A percentile compares a stretch with the other conserved stretches of the same genome.
Evolutionary conservation across 129 eudicot genomes (phyloP).

Genomic region (Rutidosis leptorrhynchoides): DNA sequence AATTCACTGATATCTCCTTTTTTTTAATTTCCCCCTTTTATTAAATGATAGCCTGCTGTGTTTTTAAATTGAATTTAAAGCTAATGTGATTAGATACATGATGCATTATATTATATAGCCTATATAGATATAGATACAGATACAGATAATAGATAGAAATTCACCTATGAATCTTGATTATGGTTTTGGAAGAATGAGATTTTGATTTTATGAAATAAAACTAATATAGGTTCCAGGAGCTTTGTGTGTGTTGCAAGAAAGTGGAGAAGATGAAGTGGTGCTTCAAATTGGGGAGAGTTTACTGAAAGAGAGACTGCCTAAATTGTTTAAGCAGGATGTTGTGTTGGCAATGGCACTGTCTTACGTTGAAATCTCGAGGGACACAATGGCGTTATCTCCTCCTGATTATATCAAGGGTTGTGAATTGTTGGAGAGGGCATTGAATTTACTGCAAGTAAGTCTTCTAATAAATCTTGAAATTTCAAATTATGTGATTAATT

Average conservation of each 20-base stretch:
- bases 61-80: too few relatives aligned
- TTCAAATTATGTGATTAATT: conserved; percentile 1
- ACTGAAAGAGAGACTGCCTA: conserved; percentile 79
- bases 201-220: neutral
- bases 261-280: conserved; percentile 83
- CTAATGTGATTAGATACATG: neutral
- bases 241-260: conserved; percentile 85
- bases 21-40: neutral
- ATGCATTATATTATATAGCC: neutral
- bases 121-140: too few relatives aligned
- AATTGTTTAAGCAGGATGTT: conserved; percentile 94
- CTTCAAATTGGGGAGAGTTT: conserved; percentile 78
- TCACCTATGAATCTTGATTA: neutral
- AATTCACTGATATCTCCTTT: neutral
- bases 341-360: conserved; percentile 95
- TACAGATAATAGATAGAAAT: too few relatives aligned
- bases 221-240: conserved; percentile 84
- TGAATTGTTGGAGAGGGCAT: conserved; percentile 80
- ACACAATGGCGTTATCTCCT: conserved; percentile 81
- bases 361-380: conserved; percentile 85
- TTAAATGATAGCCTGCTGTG: neutral
- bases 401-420: conserved; percentile 89
- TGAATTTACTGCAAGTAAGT: conserved; percentile 76
- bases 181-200: conserved; percentile 1
- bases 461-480: neutral